Evolutionary conservation across 352 stramenopile species (phyloP).

Genomic region (Phytophthora lateralis): DNA sequence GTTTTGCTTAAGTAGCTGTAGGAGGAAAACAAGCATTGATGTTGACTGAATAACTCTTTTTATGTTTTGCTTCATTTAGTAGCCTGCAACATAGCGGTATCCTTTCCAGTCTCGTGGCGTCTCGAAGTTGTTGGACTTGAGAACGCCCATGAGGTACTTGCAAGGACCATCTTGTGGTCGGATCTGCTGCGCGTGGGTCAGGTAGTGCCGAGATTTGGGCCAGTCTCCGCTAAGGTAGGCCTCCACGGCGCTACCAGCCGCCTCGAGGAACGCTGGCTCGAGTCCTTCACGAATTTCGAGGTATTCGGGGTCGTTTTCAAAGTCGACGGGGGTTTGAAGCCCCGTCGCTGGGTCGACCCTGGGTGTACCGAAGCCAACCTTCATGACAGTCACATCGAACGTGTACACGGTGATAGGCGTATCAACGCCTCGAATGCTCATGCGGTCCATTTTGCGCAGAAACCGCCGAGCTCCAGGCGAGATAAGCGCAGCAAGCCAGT

Average conservation of each 20-base stretch:
- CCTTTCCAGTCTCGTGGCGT: constrained; percentile 93
- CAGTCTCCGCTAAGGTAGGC: constrained; percentile 79
- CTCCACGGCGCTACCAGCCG: constrained; percentile 65
- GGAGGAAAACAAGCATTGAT: constrained; percentile 12
- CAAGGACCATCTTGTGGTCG: constrained; percentile 89
- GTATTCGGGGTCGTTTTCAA: constrained; percentile 85
- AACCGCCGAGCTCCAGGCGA: constrained; percentile 75
- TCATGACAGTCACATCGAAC: constrained; percentile 86
- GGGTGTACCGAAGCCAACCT: constrained; percentile 74
- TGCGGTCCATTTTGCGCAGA: constrained; percentile 83
- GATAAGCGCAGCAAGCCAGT: constrained; percentile 80
- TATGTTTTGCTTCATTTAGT: constrained; percentile 33
- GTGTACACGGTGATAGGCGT: constrained; percentile 87
- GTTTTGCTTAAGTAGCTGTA: constrained; percentile 18
- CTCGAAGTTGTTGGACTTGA: constrained; percentile 83
- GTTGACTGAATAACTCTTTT: constrained; percentile 3
- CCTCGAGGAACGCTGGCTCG: constrained; percentile 83
- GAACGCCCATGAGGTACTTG: constrained; percentile 90
- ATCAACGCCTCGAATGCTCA: constrained; percentile 84
- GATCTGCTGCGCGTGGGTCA: constrained; percentile 75
- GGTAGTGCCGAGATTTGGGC: constrained; percentile 74
- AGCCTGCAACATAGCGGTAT: constrained; percentile 89
- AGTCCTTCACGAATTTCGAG: constrained; percentile 83
- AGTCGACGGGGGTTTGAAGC: constrained; percentile 73
- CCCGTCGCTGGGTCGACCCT: constrained; percentile 69